Conservation (phyloP, 345 rosid species). For the Rhizophora apiculata region DNA sequence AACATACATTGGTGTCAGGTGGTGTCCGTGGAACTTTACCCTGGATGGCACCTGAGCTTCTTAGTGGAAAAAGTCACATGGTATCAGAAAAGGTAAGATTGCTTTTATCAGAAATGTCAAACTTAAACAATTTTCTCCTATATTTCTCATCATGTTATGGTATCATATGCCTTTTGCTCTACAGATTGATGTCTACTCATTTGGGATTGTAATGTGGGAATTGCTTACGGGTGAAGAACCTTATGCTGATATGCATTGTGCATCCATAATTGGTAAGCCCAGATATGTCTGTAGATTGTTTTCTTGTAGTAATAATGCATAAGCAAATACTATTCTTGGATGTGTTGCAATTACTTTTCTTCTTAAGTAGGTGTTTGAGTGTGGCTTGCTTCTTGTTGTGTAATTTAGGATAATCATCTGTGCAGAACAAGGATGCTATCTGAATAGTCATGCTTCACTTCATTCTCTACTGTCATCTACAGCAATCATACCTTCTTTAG, state of each 20-base stretch:
- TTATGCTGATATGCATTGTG: conserved; percentile 89
- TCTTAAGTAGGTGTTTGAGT: not conserved
- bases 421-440: too few species aligned
- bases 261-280: conserved; percentile 84
- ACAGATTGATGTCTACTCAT: conserved; percentile 97
- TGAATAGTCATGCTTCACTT: too few species aligned
- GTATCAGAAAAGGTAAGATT: conserved; percentile 85
- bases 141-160: not conserved
- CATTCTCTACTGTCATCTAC: too few species aligned
- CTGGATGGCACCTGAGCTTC: conserved; percentile 99
- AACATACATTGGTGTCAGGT: conserved; percentile 89
- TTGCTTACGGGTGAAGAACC: conserved; percentile 95
- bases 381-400: not conserved
- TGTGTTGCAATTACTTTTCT: not conserved
- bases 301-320: not conserved
- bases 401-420: not conserved
- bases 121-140: not conserved
- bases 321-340: not conserved
- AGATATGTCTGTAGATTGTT: not conserved
- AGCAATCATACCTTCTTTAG: too few species aligned
- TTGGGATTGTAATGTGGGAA: conserved; percentile 99
- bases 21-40: conserved; percentile 99
- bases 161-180: conserved; percentile 12
- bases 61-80: conserved; percentile 97
- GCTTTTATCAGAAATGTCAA: not conserved